Evolutionary conservation across 73 alveolate genomes (phyloP).

Genomic region (Uronychia setigera): DNA sequence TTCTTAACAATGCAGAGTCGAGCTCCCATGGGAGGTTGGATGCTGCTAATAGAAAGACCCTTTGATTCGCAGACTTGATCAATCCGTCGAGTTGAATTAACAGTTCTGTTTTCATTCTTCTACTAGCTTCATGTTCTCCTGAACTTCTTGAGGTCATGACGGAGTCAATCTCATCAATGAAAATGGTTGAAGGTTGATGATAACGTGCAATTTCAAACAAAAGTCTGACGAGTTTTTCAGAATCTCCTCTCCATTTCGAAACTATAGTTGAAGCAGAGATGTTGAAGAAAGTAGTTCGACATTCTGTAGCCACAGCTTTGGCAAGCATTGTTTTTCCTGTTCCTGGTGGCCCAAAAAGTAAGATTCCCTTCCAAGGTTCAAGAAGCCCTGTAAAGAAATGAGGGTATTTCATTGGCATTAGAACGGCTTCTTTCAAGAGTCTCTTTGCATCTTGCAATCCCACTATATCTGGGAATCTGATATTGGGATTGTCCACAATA

Average conservation of each 20-base stretch:
- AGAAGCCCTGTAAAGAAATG: constrained; percentile 95
- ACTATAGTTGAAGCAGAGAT: constrained; percentile 98
- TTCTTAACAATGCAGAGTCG: constrained; percentile 98
- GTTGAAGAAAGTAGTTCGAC: constrained; percentile 97
- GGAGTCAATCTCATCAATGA: constrained; percentile 98
- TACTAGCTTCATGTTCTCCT: constrained; percentile 98
- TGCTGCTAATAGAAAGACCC: constrained; percentile 98
- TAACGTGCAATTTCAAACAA: constrained; percentile 98
- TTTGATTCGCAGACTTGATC: constrained; percentile 82
- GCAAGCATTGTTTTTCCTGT: constrained; percentile 99
- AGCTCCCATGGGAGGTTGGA: constrained; percentile 99
- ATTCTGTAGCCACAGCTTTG: constrained; percentile 99
- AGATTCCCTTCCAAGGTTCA: constrained; percentile 98
- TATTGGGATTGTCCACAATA: constrained; percentile 93
- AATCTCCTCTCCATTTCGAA: constrained; percentile 99
- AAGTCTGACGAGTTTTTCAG: constrained; percentile 96
- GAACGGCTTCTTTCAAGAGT: constrained; percentile 94
- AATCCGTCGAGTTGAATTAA: constrained; percentile 97
- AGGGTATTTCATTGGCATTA: constrained; percentile 98
- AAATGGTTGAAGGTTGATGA: constrained; percentile 98
- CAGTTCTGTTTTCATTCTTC: constrained; percentile 99
- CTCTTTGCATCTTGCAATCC: constrained; percentile 92
- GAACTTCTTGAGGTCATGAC: constrained; percentile 94
- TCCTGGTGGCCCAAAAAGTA: constrained; percentile 99
- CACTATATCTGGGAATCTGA: constrained; percentile 84